Evolutionary conservation across 2,329 filamentous ascomycete genomes (phyloP).

Genomic region (Tolypocladium amazonense): DNA sequence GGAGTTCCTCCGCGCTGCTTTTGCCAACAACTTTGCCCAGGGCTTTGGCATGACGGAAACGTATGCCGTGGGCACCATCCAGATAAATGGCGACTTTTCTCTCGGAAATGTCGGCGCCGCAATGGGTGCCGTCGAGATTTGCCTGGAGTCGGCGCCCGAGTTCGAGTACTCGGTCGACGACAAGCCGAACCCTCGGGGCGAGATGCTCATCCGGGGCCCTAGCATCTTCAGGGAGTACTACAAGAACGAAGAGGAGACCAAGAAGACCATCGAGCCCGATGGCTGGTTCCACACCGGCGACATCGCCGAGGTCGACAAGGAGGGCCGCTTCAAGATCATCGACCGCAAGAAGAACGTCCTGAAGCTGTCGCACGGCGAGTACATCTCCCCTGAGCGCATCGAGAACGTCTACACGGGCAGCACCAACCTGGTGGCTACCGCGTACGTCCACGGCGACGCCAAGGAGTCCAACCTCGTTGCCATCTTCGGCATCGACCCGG

Average conservation of each 20-base stretch:
- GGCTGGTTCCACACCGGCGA: constrained; percentile 98
- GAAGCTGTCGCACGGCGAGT: constrained; percentile 95
- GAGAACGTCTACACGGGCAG: constrained; percentile 89
- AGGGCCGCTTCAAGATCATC: constrained; percentile 84
- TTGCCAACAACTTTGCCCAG: constrained; percentile 69
- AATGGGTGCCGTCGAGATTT: constrained; percentile 58
- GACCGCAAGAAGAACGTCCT: constrained; percentile 99
- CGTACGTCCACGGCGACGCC: constrained; percentile 84
- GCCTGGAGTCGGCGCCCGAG: constrained; percentile 78
- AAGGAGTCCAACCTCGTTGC: constrained; percentile 73
- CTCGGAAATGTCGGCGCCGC: constrained; percentile 75
- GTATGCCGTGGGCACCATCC: constrained; percentile 66
- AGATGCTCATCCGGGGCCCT: constrained; percentile 75
- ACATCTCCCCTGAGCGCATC: constrained; percentile 92
- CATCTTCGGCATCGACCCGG: constrained; percentile 81
- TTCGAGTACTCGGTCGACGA: constrained; percentile 88
- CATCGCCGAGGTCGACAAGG: constrained; percentile 72
- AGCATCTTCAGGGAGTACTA: constrained; percentile 78
- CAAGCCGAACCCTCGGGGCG: constrained; percentile 81
- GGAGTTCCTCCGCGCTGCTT: constrained; percentile 75
- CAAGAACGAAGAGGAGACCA: constrained; percentile 81
- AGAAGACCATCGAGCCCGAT: constrained; percentile 69
- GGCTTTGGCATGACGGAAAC: constrained; percentile 94
- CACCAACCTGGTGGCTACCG: constrained; percentile 65
- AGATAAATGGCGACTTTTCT: constrained; percentile 59